Base-by-base conservation (phyloP, 148 eudicot species). In the Chenopodium album region DNA sequence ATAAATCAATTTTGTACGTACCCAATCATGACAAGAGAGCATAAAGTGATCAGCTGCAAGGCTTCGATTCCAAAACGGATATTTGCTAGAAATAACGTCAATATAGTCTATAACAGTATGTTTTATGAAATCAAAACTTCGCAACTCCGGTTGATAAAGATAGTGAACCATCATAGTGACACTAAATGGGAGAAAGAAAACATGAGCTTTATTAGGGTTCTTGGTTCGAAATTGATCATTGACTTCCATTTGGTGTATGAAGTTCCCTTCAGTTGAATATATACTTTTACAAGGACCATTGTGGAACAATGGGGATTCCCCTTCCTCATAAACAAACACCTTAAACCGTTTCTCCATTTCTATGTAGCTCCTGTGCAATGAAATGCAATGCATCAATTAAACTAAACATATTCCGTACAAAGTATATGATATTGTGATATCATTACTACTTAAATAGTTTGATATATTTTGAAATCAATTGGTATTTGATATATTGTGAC, bases 1-100 rank as follows among this genome's bases (percentile, higher is more conserved):
- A 50, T 14, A 1, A 7, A 10, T 22, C 60, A 26, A 66, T 50
- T 28, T 13, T 3, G 0, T 56, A 14, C 87, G 48, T 88, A 92
- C 97, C 95, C 95, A 93, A 69, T 93, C 97, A 81, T 93, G 97
- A 81, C 97, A 93, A 76, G 95, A 87, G 20, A 93, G 90, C 91
- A 93, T 89, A 88, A 93, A 87, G 77, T 93, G 97, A 84, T 93
- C 97, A 0, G 97, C 92, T 1, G 87, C 95, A 4, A 83, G 83
- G 85, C 92, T 93, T 13, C 94, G 87, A 64, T 93, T 93, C 97
- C 97, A 93, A n/a, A 86, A 88, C 0, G 89, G 87, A 59, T 93
- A 86, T 17, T 89, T 92, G 7, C 62, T 54, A 10, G 95, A 90
- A 34, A 93, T 78, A 41, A 88, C 64, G 60, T 85, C 71, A 31